These are phyloP conservation scores for Globisporangium sylvaticum DNA, from an alignment of 352 stramenopile species.

Conservation along the genomic window DNA sequence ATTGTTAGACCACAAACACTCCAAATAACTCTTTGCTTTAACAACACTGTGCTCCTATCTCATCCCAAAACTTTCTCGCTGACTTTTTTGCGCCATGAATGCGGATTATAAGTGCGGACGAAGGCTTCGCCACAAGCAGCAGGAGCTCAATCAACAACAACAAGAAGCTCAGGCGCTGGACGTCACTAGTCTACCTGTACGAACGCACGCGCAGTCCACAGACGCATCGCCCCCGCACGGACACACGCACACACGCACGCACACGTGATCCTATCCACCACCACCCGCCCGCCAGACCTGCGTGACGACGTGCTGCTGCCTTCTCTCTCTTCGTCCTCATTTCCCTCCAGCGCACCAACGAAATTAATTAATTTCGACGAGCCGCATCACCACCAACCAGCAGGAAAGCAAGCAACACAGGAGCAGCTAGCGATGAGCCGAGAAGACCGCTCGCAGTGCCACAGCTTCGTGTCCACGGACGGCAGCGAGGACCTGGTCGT, in stretches of 20 bases:
- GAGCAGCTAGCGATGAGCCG: neutral
- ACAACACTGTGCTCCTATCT: neutral
- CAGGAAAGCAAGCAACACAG: neutral
- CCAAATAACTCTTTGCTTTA: neutral
- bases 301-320: neutral
- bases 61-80: neutral
- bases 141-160: neutral
- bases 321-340: neutral
- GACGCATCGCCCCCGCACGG: neutral
- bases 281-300: neutral
- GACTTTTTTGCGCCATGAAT: neutral
- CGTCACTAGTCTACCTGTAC: neutral
- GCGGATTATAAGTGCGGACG: neutral
- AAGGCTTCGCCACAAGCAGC: neutral
- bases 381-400: neutral
- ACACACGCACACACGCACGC: neutral
- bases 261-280: neutral
- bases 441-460: constrained; percentile 24
- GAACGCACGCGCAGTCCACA: neutral
- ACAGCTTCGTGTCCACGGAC: constrained; percentile 39
- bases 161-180: neutral
- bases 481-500: constrained; percentile 52
- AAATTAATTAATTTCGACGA: neutral
- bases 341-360: neutral
- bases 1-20: too few relatives aligned